Evolutionary conservation across 768 basidiomycete genomes (phyloP), one percentile per base, ranked within the genome.

Genomic region (Collybia sp.): DNA sequence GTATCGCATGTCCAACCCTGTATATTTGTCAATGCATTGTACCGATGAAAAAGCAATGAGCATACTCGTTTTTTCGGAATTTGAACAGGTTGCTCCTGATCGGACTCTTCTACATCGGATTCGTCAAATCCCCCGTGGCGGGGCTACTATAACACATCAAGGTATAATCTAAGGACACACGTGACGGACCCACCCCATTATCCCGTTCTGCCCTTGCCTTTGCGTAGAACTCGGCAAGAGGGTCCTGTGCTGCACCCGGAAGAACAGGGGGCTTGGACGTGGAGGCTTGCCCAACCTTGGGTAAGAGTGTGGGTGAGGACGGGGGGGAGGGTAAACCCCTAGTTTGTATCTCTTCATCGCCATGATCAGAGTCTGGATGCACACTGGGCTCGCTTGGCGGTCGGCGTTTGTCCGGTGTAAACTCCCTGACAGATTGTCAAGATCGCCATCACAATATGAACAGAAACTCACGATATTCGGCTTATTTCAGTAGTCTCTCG

Each of bases 1-100:
- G 64, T 64, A 51, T 90, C 85, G 57, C 84, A 86, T 12, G 78
- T 65, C 63, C 79, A 90, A n/a, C 79, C 79, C 83, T 88, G 43
- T 25, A 36, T 12, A 33, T 38, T 34, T 36, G 30, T 25, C 8
- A 30, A 46, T 43, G 43, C 33, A 35, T 13, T 25, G 19, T 12
- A 25, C 5, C 3, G 30, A 37, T 16, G 12, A 15, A 6, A 11
- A 4, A 30, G n/a, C 11, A 30, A 6, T 36, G 18, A 4, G 5
- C 62, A n/a, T 46, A 68, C 67, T 46, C 63, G 60, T 54, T 58
- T 64, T 13, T 59, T 48, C 13, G 51, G 57, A 40, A 44, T 35
- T n/a, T 48, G 37, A 34, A 59, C 52, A 15, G 53, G 47, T 10
- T 18, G 31, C n/a, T 53, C 58, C 15, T 53, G 46, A 33, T 60